Percentiles rank a stretch among this genome's conserved stretches.
phyloP scores from a whole-genome alignment of 208 protist species.

The Leishmania aethiopica region DNA sequence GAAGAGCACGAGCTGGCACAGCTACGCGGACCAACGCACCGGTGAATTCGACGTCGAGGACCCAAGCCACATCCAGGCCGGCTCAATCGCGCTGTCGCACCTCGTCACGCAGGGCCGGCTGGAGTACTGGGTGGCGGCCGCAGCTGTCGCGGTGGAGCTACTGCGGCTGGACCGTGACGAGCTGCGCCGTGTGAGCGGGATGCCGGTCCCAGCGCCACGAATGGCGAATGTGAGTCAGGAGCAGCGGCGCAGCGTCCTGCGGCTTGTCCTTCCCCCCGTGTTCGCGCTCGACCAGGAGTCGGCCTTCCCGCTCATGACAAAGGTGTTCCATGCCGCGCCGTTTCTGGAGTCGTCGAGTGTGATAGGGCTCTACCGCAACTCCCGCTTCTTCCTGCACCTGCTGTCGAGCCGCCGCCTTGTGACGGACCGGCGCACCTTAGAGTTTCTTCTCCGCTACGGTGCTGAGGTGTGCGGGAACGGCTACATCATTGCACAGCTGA shows the following conservation, averaged over 20 bases:
- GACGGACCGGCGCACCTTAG: constrained; percentile 15
- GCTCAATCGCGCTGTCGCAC: constrained; percentile 33
- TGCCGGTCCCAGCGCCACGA: constrained; percentile 9
- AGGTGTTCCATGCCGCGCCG: constrained; percentile 24
- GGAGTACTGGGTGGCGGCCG: constrained; percentile 32
- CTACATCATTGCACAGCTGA: constrained; percentile 48
- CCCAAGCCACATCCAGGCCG: constrained; percentile 20
- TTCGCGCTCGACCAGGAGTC: constrained; percentile 44
- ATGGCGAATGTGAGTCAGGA: constrained; percentile 9
- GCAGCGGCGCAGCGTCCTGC: constrained; percentile 22
- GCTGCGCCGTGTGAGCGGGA: constrained; percentile 7
- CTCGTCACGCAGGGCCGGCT: constrained; percentile 30
- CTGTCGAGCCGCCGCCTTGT: constrained; percentile 17
- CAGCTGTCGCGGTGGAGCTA: constrained; percentile 26
- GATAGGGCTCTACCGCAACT: constrained; percentile 56
- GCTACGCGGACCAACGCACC: constrained; percentile 15
- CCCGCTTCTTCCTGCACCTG: constrained; percentile 43
- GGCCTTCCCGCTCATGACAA: constrained; percentile 50
- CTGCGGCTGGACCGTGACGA: constrained; percentile 30
- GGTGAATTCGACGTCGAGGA: constrained; percentile 32
- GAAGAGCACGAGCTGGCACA: constrained; percentile 16
- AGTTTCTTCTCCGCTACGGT: constrained; percentile 28
- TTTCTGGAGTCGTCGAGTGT: constrained; percentile 17
- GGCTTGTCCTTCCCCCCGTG: constrained; percentile 43
- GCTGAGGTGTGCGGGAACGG: constrained; percentile 50